Conservation (phyloP, 164 flowering plant species). For the Vitis rotundifolia region DNA sequence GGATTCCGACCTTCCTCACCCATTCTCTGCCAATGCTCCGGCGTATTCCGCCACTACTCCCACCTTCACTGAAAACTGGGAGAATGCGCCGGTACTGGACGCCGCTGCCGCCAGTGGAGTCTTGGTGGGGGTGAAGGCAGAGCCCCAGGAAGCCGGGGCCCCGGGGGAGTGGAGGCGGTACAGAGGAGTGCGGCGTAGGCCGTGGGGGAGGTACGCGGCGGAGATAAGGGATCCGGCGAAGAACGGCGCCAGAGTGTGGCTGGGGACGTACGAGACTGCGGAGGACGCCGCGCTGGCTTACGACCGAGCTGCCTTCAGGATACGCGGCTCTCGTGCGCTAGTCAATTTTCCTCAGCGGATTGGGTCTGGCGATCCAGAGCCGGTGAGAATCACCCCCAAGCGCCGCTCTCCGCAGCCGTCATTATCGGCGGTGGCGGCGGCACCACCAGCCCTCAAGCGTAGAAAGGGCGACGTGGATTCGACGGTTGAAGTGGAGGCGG, state of each 20-base stretch:
- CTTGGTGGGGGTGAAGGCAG: background rate
- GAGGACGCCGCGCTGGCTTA: slow-evolving; percentile 27
- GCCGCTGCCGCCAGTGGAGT: too few species aligned
- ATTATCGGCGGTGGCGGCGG: background rate
- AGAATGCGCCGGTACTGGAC: too few species aligned
- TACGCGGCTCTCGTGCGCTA: slow-evolving; percentile 15
- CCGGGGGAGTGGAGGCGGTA: background rate
- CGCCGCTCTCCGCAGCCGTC: background rate
- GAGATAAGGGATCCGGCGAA: slow-evolving; percentile 26
- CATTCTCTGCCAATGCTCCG: too few species aligned
- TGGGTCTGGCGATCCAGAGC: background rate
- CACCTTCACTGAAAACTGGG: too few species aligned
- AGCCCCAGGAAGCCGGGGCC: too few species aligned
- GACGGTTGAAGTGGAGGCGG: background rate
- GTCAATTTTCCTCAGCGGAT: slow-evolving; percentile 18
- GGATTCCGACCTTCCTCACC: background rate
- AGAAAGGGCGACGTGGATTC: background rate
- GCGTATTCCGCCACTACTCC: too few species aligned
- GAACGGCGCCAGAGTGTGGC: slow-evolving; percentile 19
- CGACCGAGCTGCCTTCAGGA: slow-evolving; percentile 20
- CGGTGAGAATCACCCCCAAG: background rate
- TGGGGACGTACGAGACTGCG: slow-evolving; percentile 22
- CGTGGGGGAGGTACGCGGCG: slow-evolving; percentile 27
- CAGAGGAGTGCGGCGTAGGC: slow-evolving; percentile 19
- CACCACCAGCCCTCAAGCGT: background rate